Evolutionary conservation across 2,329 filamentous ascomycete species (phyloP).

Genomic region (Seiridium unicorne): DNA sequence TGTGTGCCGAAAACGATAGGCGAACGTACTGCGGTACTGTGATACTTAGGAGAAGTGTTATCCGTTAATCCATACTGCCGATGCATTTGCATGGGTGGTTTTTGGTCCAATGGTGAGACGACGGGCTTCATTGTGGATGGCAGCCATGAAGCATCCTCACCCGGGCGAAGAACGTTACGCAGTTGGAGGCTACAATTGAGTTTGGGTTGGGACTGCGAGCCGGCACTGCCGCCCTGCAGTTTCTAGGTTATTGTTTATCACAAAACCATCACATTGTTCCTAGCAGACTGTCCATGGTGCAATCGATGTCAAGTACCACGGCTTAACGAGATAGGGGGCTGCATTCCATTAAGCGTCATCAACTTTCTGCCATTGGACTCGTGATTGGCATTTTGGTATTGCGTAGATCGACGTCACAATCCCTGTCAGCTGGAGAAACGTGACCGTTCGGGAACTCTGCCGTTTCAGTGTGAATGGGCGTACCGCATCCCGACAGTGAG

Average conservation of each 20-base stretch:
- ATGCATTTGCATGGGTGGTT: not conserved
- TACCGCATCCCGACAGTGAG: not conserved
- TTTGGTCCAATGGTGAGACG: not conserved
- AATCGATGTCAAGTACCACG: too few relatives aligned
- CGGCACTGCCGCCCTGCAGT: not conserved
- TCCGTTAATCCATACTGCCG: not conserved
- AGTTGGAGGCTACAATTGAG: not conserved
- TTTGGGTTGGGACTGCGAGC: not conserved
- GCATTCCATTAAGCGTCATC: not conserved
- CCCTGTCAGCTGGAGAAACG: constrained; percentile 1
- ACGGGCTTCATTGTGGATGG: not conserved
- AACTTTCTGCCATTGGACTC: not conserved
- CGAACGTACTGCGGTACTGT: too few relatives aligned
- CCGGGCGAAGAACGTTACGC: not conserved
- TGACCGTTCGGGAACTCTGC: not conserved
- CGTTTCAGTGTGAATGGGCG: not conserved
- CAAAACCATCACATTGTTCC: too few relatives aligned
- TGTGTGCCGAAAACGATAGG: too few relatives aligned
- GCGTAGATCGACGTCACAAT: constrained; percentile 6
- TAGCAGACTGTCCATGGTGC: too few relatives aligned
- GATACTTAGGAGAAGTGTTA: not conserved
- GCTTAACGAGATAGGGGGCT: too few relatives aligned
- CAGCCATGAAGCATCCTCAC: not conserved
- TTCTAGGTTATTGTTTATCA: not conserved
- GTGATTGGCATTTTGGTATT: not conserved